These are phyloP conservation scores for Corchorus capsularis DNA, from an alignment of 345 rosid genomes.

Conservation along the genomic window DNA sequence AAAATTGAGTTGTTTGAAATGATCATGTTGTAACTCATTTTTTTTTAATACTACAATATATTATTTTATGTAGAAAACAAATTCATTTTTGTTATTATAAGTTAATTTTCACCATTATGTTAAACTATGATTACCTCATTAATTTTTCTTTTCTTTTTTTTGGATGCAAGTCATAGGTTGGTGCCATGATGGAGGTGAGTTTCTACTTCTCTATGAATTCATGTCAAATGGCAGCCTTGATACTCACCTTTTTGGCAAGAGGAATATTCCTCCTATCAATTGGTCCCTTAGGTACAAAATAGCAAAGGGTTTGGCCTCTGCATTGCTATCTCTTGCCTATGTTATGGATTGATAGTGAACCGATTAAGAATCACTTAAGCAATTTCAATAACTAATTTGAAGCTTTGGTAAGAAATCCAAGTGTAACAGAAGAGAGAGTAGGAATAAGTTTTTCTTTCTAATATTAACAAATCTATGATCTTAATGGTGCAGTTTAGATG, in stretches of 20 bases:
- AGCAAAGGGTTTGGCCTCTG: constrained; percentile 35
- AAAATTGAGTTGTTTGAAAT: no score
- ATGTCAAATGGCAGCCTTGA: constrained; percentile 44
- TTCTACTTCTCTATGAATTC: constrained; percentile 38
- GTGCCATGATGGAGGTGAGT: constrained; percentile 42
- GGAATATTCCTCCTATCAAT: constrained; percentile 4
- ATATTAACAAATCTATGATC: neutral
- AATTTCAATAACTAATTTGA: neutral
- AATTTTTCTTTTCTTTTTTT: no score
- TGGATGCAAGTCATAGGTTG: constrained; percentile 45
- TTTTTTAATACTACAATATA: no score
- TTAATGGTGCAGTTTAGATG: neutral
- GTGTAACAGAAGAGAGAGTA: neutral
- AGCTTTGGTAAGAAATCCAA: neutral
- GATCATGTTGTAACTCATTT: no score
- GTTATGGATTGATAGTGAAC: no score
- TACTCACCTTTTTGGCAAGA: constrained; percentile 31
- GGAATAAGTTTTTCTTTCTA: neutral
- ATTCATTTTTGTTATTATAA: no score
- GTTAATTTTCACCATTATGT: no score
- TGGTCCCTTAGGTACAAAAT: constrained; percentile 39
- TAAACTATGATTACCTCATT: no score
- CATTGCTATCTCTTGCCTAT: constrained; percentile 17
- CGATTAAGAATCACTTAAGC: no score
- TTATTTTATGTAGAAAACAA: no score